Percentiles rank a stretch among this genome's conserved stretches.
Evolutionary conservation across 805 yeast genomes (phyloP).

Genomic region (Kazachstania viticola): DNA sequence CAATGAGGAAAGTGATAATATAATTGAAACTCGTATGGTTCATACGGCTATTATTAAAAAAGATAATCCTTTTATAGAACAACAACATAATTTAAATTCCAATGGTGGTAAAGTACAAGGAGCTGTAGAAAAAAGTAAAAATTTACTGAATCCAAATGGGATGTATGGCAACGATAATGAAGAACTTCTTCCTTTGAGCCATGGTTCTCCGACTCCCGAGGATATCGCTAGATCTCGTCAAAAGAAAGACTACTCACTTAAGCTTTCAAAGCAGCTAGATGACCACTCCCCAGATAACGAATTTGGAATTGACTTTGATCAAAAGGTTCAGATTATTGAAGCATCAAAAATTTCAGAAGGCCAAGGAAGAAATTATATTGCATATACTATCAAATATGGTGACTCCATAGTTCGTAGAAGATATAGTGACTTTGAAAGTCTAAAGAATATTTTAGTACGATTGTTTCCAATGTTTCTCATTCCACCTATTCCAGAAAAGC

Average conservation of each 20-base stretch:
- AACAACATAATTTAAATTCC: no score
- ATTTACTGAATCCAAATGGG: conserved; percentile 9
- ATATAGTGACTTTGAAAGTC: conserved; percentile 83
- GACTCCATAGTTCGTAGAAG: conserved; percentile 55
- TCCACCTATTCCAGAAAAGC: conserved; percentile 93
- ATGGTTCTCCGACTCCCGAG: neutral
- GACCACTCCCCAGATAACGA: neutral
- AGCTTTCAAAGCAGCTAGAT: neutral
- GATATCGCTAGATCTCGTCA: neutral
- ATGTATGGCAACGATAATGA: conserved; percentile 4
- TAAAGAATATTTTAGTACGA: conserved; percentile 56
- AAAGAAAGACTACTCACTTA: neutral
- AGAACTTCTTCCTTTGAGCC: neutral
- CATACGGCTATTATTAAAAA: conserved; percentile 19
- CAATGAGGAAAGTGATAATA: neutral
- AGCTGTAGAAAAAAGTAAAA: conserved; percentile 1
- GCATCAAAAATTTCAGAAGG: conserved; percentile 24
- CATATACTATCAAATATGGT: conserved; percentile 60
- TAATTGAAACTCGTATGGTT: conserved; percentile 8
- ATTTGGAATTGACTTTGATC: neutral
- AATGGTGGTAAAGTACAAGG: neutral
- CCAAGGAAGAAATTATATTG: conserved; percentile 34
- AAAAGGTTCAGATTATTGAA: conserved; percentile 18
- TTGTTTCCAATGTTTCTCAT: conserved; percentile 72
- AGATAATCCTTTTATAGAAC: conserved; percentile 22